Evolutionary conservation across 306 rosid genomes (phyloP).

Genomic region (Sphenostylis stenocarpa): DNA sequence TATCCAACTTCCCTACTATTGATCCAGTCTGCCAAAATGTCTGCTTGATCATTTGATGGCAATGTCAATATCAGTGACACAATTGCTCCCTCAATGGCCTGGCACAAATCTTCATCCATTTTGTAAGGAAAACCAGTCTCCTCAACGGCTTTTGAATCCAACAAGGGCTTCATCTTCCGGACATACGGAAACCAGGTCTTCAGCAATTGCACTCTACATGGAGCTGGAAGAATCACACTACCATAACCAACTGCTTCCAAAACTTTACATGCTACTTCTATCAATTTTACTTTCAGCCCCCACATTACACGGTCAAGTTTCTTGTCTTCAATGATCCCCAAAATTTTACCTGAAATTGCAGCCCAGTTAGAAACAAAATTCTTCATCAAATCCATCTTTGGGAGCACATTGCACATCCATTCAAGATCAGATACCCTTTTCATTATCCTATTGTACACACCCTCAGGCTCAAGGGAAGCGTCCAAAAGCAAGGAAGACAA

Average conservation of each 20-base stretch:
- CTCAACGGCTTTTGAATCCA: conserved; percentile 58
- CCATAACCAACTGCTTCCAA: conserved; percentile 96
- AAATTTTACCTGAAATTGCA: conserved; percentile 53
- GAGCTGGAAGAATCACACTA: conserved; percentile 73
- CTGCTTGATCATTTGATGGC: conserved; percentile 95
- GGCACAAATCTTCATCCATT: conserved; percentile 82
- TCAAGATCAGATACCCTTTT: conserved; percentile 76
- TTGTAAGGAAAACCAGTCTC: conserved; percentile 57
- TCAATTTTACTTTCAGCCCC: conserved; percentile 78
- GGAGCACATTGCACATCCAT: conserved; percentile 83
- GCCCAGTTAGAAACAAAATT: conserved; percentile 79
- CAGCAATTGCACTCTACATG: conserved; percentile 59
- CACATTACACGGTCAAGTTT: conserved; percentile 74
- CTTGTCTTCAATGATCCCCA: conserved; percentile 59
- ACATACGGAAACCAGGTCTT: conserved; percentile 84
- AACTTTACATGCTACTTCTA: conserved; percentile 80
- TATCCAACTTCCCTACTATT: conserved; percentile 54
- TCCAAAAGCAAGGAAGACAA: conserved; percentile 57
- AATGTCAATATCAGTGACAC: conserved; percentile 69
- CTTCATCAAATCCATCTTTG: conserved; percentile 85
- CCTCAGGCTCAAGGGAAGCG: conserved; percentile 39
- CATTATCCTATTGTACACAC: conserved; percentile 51
- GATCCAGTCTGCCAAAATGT: conserved; percentile 88
- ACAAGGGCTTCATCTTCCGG: conserved; percentile 77
- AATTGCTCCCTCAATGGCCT: conserved; percentile 80